Percentiles rank a stretch among this genome's conserved stretches.
Conservation (phyloP, 202 grass and related monocot species). For the Panicum virgatum region DNA sequence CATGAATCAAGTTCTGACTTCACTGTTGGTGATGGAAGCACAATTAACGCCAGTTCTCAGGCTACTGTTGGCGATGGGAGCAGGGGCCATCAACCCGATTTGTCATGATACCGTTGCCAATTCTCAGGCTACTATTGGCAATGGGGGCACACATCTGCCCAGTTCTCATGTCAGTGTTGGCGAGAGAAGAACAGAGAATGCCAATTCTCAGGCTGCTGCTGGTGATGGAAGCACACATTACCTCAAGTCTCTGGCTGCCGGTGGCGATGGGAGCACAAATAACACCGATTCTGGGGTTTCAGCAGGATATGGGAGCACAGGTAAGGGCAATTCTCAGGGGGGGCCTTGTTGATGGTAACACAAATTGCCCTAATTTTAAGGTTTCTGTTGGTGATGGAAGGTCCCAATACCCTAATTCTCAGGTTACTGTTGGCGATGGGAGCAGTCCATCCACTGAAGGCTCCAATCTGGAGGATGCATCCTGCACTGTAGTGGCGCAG, state of each 20-base stretch:
- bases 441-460: neutral
- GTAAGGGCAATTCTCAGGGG: neutral
- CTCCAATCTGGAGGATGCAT: neutral
- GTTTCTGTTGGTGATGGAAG: neutral
- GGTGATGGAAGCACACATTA: neutral
- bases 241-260: neutral
- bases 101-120: neutral
- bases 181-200: neutral
- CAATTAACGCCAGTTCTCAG: neutral
- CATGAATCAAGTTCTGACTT: neutral
- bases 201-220: neutral
- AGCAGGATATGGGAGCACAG: neutral
- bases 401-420: neutral
- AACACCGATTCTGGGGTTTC: neutral
- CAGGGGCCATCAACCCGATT: neutral
- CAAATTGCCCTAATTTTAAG: neutral
- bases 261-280: neutral
- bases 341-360: neutral
- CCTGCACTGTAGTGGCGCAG: conserved; percentile 1
- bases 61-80: neutral
- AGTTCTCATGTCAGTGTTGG: neutral
- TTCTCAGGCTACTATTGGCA: neutral
- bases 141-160: neutral
- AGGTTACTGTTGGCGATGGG: neutral
- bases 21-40: neutral